Percentiles rank a stretch among this genome's conserved stretches.
phyloP scores from a whole-genome alignment of 208 protist species.

The Trypanosoma melophagium region DNA sequence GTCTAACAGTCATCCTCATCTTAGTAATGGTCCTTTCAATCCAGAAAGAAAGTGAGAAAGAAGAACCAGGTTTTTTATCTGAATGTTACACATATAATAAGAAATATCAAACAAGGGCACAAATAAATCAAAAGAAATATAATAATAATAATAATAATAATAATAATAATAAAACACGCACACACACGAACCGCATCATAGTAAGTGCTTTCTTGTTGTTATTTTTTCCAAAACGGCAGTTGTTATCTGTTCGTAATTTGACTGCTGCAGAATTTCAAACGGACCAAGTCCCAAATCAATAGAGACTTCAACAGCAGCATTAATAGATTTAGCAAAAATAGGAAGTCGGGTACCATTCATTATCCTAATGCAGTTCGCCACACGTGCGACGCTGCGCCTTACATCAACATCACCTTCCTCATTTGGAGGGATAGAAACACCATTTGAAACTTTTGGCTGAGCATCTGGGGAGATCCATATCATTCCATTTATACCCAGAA shows the following conservation, averaged over 20 bases:
- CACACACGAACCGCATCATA: not conserved
- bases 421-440: not conserved
- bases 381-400: constrained; percentile 54
- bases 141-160: not conserved
- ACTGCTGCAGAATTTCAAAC: constrained; percentile 53
- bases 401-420: constrained; percentile 17
- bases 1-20: not conserved
- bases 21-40: not conserved
- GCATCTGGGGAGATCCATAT: constrained; percentile 93
- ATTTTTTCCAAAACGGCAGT: constrained; percentile 22
- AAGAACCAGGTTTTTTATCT: not conserved
- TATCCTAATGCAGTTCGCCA: constrained; percentile 77
- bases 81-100: not conserved
- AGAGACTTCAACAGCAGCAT: constrained; percentile 48
- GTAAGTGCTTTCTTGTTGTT: constrained; percentile 11
- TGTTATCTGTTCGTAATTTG: constrained; percentile 35
- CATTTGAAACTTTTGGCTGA: not conserved
- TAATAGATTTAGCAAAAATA: constrained; percentile 62
- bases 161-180: not conserved
- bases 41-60: constrained; percentile 7
- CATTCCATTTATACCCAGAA: constrained; percentile 88
- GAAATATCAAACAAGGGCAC: not conserved
- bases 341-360: constrained; percentile 44
- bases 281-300: constrained; percentile 46
- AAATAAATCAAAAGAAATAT: not conserved